These are phyloP conservation scores for Penicillium longicatenatum DNA, from an alignment of 495 filamentous ascomycete species.

Conservation along the genomic window DNA sequence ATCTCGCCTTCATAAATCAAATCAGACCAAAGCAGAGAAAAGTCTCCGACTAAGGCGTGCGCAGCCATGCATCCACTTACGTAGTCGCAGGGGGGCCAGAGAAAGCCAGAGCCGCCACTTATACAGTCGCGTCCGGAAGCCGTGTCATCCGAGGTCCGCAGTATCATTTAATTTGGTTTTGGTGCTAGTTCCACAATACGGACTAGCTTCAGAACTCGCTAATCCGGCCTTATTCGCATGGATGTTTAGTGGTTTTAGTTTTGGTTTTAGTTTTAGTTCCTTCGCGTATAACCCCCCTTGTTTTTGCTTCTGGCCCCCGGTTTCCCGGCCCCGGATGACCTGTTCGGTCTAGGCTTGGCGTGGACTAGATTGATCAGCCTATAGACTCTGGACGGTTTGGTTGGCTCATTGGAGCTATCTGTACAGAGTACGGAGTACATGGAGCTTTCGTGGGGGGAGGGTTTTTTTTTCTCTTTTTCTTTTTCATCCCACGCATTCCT, in stretches of 20 bases:
- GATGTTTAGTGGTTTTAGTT: no score
- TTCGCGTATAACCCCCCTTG: no score
- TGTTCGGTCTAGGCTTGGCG: neutral
- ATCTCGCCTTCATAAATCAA: neutral
- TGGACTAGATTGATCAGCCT: neutral
- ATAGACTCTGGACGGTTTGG: no score
- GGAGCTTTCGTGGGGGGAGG: no score
- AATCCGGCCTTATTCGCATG: no score
- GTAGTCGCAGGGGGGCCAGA: neutral
- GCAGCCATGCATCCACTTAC: slow-evolving; percentile 7
- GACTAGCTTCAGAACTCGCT: no score
- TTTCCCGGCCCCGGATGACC: neutral
- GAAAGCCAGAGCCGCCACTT: neutral
- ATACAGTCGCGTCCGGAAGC: neutral
- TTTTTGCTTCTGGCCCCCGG: neutral
- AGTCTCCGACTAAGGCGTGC: slow-evolving; percentile 3
- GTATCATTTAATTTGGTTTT: neutral
- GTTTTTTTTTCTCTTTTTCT: no score
- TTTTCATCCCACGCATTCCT: no score
- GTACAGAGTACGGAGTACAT: no score
- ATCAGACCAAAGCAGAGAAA: neutral
- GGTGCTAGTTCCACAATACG: no score
- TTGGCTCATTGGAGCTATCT: no score
- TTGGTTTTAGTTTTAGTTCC: no score
- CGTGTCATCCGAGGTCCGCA: neutral